Evolutionary conservation across 75 land plant genomes (phyloP).

Genomic region (Chamaecyparis obtusa): DNA sequence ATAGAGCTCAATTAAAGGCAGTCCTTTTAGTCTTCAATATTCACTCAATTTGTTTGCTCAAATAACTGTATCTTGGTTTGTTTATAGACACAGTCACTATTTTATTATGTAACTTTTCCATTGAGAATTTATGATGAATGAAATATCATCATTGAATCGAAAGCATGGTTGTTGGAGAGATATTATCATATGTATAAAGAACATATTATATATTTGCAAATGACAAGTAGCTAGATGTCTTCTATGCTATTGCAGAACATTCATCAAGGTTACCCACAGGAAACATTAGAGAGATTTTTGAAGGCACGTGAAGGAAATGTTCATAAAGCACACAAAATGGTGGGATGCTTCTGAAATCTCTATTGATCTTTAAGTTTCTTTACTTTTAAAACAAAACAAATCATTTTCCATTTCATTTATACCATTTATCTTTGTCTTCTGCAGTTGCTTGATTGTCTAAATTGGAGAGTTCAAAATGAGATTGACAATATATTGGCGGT

Average conservation of each 20-base stretch:
- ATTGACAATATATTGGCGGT: constrained; percentile 86
- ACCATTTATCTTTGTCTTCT: constrained; percentile 7
- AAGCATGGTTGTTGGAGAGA: background rate
- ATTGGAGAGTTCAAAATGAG: constrained; percentile 83
- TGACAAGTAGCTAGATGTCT: background rate
- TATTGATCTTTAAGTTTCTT: background rate
- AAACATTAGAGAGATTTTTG: constrained; percentile 68
- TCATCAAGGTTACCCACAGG: constrained; percentile 70
- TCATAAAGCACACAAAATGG: constrained; percentile 88
- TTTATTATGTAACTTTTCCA: background rate
- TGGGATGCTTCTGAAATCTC: constrained; percentile 15
- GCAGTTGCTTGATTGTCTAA: constrained; percentile 82
- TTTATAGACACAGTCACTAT: background rate
- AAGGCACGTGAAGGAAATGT: constrained; percentile 88
- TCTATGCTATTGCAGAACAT: constrained; percentile 44
- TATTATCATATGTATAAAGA: background rate
- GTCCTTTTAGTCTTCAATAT: background rate
- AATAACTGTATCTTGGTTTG: background rate
- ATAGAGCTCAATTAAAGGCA: background rate
- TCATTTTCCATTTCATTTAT: background rate
- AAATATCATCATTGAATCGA: background rate
- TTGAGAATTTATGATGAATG: background rate
- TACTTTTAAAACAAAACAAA: background rate
- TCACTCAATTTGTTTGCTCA: background rate
- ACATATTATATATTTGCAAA: background rate